These are phyloP conservation scores for Plasmodium berghei DNA, from an alignment of 169 alveolate species.

Conservation along the genomic window DNA sequence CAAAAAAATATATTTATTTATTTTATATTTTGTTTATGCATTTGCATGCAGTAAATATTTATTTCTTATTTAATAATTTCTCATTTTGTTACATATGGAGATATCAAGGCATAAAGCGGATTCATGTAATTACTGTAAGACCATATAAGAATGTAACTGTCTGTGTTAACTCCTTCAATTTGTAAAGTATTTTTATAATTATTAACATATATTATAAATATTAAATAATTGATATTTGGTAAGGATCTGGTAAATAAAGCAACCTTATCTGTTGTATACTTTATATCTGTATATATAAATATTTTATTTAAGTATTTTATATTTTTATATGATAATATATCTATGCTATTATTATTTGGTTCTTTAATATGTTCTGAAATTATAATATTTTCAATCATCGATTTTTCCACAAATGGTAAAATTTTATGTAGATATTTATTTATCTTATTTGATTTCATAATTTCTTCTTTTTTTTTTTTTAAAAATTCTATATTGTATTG, in stretches of 20 bases:
- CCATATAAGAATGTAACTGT: conserved; percentile 72
- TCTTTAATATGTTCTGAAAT: conserved; percentile 21
- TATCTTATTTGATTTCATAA: conserved; percentile 44
- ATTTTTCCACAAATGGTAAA: conserved; percentile 63
- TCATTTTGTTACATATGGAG: conserved; percentile 58
- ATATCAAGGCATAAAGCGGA: conserved; percentile 61
- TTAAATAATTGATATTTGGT: conserved; percentile 48
- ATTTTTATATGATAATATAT: conserved; percentile 40
- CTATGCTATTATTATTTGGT: conserved; percentile 15
- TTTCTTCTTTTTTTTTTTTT: conserved; percentile 68
- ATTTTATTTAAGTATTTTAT: conserved; percentile 63
- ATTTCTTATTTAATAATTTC: not conserved
- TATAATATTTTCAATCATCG: conserved; percentile 48
- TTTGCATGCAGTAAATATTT: not conserved
- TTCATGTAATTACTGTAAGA: conserved; percentile 60
- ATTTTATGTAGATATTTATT: conserved; percentile 50
- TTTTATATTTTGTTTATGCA: not conserved
- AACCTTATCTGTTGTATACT: conserved; percentile 67
- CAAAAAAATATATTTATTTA: not conserved
- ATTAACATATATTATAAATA: conserved; percentile 45
- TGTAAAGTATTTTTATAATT: conserved; percentile 54
- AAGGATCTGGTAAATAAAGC: conserved; percentile 49
- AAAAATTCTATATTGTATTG: conserved; percentile 70
- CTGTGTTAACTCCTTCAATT: conserved; percentile 75
- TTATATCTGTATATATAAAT: conserved; percentile 73